phyloP scores from a whole-genome alignment of 2,329 filamentous ascomycete species.

The Myriosclerotinia curreyana region DNA sequence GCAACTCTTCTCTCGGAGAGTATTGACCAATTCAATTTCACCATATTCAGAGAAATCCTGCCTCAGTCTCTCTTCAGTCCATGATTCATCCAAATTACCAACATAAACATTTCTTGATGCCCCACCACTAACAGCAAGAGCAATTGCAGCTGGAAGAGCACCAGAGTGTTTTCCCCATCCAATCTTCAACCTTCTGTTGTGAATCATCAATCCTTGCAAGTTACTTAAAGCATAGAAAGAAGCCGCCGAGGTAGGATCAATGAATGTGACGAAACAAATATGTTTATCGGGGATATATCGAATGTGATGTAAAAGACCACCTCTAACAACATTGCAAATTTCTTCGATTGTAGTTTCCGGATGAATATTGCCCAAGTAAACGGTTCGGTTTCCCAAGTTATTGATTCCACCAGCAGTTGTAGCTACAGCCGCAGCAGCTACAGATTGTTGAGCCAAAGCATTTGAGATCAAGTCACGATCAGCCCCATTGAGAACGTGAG shows the following conservation, averaged over 20 bases:
- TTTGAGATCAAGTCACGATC: conserved; percentile 96
- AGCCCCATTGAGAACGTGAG: conserved; percentile 91
- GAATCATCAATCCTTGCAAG: conserved; percentile 97
- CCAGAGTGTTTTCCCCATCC: conserved; percentile 99
- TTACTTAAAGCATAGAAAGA: conserved; percentile 98
- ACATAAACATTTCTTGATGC: conserved; percentile 99
- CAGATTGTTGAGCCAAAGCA: conserved; percentile 93
- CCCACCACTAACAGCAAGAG: conserved; percentile 90
- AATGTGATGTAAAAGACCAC: conserved; percentile 93
- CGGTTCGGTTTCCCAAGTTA: conserved; percentile 95
- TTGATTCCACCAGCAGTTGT: conserved; percentile 96
- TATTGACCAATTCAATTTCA: conserved; percentile 96
- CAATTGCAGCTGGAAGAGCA: conserved; percentile 90
- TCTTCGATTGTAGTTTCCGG: conserved; percentile 98
- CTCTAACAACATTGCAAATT: conserved; percentile 97
- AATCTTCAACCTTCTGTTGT: conserved; percentile 96
- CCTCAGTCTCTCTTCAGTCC: conserved; percentile 91
- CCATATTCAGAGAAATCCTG: conserved; percentile 97
- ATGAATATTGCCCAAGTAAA: conserved; percentile 98
- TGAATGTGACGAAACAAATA: conserved; percentile 99
- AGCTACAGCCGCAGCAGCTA: conserved; percentile 92
- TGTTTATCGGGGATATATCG: conserved; percentile 99
- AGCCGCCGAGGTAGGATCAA: conserved; percentile 94
- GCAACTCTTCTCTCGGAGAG: conserved; percentile 96
- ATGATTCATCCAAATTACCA: conserved; percentile 94